These are phyloP conservation scores for Leccinum pachyderme DNA, from an alignment of 1,284 basidiomycete genomes.

Conservation along the genomic window DNA sequence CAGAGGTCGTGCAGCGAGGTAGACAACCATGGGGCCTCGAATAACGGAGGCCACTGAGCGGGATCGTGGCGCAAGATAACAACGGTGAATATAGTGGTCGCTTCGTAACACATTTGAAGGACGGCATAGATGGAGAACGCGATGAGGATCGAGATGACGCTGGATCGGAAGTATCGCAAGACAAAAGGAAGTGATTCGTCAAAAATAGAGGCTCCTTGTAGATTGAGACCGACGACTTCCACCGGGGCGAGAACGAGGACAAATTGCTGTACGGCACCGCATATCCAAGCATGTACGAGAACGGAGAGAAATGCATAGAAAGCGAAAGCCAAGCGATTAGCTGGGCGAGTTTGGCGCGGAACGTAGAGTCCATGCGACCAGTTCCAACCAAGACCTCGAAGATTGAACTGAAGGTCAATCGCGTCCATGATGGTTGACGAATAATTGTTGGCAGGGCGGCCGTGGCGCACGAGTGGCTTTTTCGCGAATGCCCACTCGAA, in stretches of 20 bases:
- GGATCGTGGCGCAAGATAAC: conserved; percentile 34
- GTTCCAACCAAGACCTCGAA: conserved; percentile 57
- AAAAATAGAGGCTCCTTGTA: conserved; percentile 46
- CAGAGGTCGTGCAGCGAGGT: conserved; percentile 42
- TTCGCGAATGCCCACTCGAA: conserved; percentile 18
- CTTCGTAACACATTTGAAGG: conserved; percentile 41
- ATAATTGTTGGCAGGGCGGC: conserved; percentile 4
- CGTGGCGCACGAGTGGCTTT: conserved; percentile 14
- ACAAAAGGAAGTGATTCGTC: conserved; percentile 41
- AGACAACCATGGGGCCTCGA: conserved; percentile 37
- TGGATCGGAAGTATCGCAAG: conserved; percentile 42
- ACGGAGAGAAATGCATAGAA: conserved; percentile 34
- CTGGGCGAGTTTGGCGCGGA: conserved; percentile 42
- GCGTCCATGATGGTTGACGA: conserved; percentile 37
- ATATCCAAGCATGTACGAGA: conserved; percentile 36
- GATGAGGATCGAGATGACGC: conserved; percentile 39
- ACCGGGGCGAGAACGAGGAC: conserved; percentile 42
- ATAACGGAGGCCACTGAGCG: conserved; percentile 40
- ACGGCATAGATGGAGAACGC: conserved; percentile 43
- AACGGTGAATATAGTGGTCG: conserved; percentile 40
- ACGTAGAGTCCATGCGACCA: conserved; percentile 38
- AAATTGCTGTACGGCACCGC: conserved; percentile 43
- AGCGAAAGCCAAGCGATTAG: conserved; percentile 38
- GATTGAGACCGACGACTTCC: conserved; percentile 32
- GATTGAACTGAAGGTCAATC: conserved; percentile 45